phyloP scores from a whole-genome alignment of 83 land plant species.

The Picea engelmannii region DNA sequence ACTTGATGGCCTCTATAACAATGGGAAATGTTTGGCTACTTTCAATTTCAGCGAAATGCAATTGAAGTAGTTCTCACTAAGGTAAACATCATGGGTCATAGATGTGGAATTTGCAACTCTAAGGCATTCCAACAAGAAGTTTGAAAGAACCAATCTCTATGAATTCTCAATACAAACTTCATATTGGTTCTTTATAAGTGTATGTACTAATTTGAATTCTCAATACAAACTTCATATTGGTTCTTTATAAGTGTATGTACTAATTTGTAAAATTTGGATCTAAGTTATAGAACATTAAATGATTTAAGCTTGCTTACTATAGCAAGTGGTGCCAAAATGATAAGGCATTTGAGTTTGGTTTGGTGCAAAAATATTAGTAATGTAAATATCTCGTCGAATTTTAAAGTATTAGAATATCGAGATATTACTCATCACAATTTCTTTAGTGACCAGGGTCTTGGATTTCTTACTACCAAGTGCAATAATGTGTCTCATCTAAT shows the following conservation, averaged over 20 bases:
- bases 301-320: constrained; percentile 34
- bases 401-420: constrained; percentile 28
- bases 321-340: neutral
- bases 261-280: constrained; percentile 28
- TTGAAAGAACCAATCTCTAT: no score
- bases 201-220: constrained; percentile 19
- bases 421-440: constrained; percentile 34
- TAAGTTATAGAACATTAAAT: constrained; percentile 43
- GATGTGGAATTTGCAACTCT: no score
- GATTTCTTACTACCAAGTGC: no score
- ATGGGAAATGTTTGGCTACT: constrained; percentile 21
- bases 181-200: constrained; percentile 23
- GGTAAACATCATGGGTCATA: no score
- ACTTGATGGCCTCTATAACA: constrained; percentile 12
- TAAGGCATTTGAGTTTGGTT: constrained; percentile 30
- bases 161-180: constrained; percentile 20
- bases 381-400: constrained; percentile 19
- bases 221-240: constrained; percentile 23
- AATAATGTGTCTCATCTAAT: no score
- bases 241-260: constrained; percentile 26
- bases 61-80: no score
- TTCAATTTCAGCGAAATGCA: no score
- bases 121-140: no score
- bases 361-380: constrained; percentile 29
- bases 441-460: no score